Base-by-base conservation (phyloP, 2,329 filamentous ascomycete genomes). In the Ilyonectria sp. region DNA sequence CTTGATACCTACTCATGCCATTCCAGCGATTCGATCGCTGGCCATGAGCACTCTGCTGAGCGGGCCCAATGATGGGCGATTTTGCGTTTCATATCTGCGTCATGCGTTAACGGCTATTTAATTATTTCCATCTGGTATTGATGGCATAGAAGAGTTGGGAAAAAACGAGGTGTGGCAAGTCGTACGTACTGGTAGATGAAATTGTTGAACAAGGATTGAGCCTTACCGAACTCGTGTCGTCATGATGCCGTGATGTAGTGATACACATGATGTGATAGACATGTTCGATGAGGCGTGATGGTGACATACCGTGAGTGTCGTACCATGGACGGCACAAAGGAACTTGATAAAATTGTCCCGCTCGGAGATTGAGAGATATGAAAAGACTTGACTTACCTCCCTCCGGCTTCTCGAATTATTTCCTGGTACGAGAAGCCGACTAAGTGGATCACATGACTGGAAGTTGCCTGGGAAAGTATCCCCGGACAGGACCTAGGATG, bases 71-170 rank as follows among this genome's bases (percentile, higher is more conserved):
- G 44, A 65, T 33, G 64, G 69, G 69, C 62, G 59, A 26, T 71
- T 73, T 70, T 67, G 61, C 56, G 63, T 71, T 75, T 66, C 53
- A 66, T 74, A 69, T 69, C 73, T 74, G 73, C 67, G 67, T 74
- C 46, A 74, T 69, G 73, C 53, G 69, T 75, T 74, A 75, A 75
- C 73, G 73, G 73, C 69, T 74, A 68, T 70, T 69, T 75, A 74
- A 74, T 74, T 65, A 53, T 65, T 71, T 63, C 62, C 55, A 70
- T 69, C 68, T 69, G 62, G 66, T 47, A 65, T 61, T 46, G 68
- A 67, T 37, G 50, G 67, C 65, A 74, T 73, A 75, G 73, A 73
- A 75, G 73, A 73, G 47, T 49, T 60, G 67, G 61, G 67, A 55
- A 49, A 74, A 73, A 75, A 68, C 43, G 55, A 71, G 63, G 67